These are phyloP conservation scores for Dovyalis caffra DNA, from an alignment of 345 rosid genomes.

Conservation along the genomic window DNA sequence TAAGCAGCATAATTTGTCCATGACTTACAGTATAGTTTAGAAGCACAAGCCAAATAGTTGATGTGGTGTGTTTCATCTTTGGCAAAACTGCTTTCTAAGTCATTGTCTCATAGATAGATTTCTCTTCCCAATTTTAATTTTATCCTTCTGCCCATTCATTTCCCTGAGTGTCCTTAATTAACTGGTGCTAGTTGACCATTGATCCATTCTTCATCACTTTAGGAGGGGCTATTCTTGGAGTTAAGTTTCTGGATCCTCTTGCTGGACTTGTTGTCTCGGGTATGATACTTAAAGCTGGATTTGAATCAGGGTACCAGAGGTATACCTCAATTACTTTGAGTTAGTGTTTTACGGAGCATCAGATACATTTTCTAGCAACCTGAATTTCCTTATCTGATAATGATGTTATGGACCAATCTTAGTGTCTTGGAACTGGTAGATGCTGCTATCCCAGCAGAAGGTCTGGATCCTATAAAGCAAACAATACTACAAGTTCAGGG, in stretches of 20 bases:
- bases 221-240: constrained; percentile 93
- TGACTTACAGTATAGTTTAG: neutral
- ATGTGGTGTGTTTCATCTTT: neutral
- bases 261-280: constrained; percentile 91
- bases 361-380: neutral
- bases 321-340: constrained; percentile 16
- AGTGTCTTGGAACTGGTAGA: constrained; percentile 94
- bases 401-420: constrained; percentile 23
- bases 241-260: constrained; percentile 81
- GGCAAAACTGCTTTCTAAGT: neutral
- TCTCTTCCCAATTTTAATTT: neutral
- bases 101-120: neutral
- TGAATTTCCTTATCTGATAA: constrained; percentile 22
- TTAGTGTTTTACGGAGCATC: neutral
- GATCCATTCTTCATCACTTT: constrained; percentile 26
- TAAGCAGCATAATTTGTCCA: neutral
- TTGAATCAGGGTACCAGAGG: constrained; percentile 89
- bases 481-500: constrained; percentile 79
- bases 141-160: neutral
- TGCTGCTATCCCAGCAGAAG: constrained; percentile 80
- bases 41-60: neutral
- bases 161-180: constrained; percentile 4
- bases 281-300: constrained; percentile 81
- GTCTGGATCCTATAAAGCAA: constrained; percentile 61
- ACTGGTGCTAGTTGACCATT: neutral